phyloP scores from a whole-genome alignment of 495 filamentous ascomycete genomes.

The Glarea lozoyensis region DNA sequence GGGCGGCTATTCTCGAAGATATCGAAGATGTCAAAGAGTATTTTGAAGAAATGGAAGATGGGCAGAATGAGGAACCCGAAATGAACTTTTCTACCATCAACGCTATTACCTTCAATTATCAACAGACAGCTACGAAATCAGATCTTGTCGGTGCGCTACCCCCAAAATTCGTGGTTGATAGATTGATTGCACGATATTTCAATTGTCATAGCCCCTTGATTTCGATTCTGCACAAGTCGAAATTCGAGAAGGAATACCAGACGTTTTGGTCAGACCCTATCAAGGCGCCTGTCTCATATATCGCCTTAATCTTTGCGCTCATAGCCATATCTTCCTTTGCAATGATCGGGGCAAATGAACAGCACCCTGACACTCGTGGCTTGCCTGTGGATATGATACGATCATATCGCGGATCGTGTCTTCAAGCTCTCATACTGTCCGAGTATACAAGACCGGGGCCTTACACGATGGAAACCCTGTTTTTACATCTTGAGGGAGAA shows the following conservation, averaged over 20 bases:
- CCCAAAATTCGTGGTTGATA: constrained; percentile 27
- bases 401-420: constrained; percentile 12
- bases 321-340: constrained; percentile 31
- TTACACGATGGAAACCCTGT: constrained; percentile 38
- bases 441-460: constrained; percentile 36
- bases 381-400: constrained; percentile 13
- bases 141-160: constrained; percentile 34
- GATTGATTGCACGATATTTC: constrained; percentile 39
- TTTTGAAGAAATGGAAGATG: constrained; percentile 26
- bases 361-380: constrained; percentile 13
- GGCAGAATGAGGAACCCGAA: constrained; percentile 17
- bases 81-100: constrained; percentile 16
- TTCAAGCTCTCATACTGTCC: constrained; percentile 34
- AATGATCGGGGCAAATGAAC: constrained; percentile 20
- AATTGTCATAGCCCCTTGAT: constrained; percentile 32
- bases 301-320: constrained; percentile 35
- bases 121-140: constrained; percentile 18
- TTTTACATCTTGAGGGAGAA: constrained; percentile 37
- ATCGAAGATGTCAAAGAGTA: constrained; percentile 23
- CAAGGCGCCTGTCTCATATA: constrained; percentile 30
- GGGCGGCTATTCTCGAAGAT: constrained; percentile 21
- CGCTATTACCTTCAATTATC: constrained; percentile 13
- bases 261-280: constrained; percentile 36
- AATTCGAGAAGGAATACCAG: constrained; percentile 37
- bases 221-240: constrained; percentile 33